Evolutionary conservation across 2,329 filamentous ascomycete species (phyloP).

Genomic region (Parafenestella ontariensis): DNA sequence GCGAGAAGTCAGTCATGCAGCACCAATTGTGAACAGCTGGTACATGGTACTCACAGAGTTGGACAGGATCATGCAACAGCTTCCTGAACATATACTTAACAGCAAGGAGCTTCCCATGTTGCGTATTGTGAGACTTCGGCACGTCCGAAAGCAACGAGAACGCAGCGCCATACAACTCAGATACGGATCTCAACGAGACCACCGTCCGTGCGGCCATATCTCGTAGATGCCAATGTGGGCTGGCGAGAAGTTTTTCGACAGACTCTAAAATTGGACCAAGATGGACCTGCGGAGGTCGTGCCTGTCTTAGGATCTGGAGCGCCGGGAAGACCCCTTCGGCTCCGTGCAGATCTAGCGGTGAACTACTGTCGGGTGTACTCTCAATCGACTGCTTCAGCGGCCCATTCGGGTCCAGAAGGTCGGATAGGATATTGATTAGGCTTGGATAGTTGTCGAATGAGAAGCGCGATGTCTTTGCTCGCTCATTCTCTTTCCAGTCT

Average conservation of each 20-base stretch:
- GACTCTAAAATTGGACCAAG: constrained; percentile 63
- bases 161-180: constrained; percentile 31
- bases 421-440: constrained; percentile 68
- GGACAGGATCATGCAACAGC: constrained; percentile 17
- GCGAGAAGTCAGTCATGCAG: constrained; percentile 3
- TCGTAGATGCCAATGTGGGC: constrained; percentile 78
- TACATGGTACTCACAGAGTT: constrained; percentile 15
- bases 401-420: constrained; percentile 59
- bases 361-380: constrained; percentile 23
- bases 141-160: constrained; percentile 24
- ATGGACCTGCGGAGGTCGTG: constrained; percentile 67
- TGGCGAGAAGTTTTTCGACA: constrained; percentile 69
- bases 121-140: constrained; percentile 27
- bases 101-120: constrained; percentile 42
- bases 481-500: constrained; percentile 62
- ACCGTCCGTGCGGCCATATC: constrained; percentile 80
- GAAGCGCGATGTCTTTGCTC: constrained; percentile 60
- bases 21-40: background rate
- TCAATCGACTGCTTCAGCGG: constrained; percentile 36
- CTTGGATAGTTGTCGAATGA: constrained; percentile 74
- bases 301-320: constrained; percentile 79
- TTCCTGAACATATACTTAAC: constrained; percentile 42
- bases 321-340: constrained; percentile 80
- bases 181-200: constrained; percentile 41
- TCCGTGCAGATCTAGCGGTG: constrained; percentile 44